These are phyloP conservation scores for Vachellia pachyceras DNA, from an alignment of 306 rosid species.

Conservation along the genomic window DNA sequence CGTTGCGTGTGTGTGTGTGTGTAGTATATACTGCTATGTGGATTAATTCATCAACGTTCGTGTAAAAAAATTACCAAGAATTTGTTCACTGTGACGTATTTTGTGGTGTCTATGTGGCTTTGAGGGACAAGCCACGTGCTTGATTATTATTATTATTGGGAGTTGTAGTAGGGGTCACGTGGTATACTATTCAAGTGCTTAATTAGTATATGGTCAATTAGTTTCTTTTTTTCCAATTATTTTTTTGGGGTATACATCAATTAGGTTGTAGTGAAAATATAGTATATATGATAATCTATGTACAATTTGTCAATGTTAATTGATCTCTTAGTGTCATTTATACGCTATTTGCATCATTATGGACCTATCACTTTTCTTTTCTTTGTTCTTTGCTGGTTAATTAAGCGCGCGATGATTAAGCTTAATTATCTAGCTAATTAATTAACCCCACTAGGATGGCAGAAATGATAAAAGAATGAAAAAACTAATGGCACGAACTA, in stretches of 20 bases:
- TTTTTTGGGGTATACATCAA: slow-evolving; percentile 30
- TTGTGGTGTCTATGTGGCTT: slow-evolving; percentile 44
- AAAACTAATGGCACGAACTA: neutral
- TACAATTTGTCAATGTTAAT: slow-evolving; percentile 33
- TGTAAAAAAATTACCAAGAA: slow-evolving; percentile 19
- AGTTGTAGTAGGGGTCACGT: slow-evolving; percentile 38
- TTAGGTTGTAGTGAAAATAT: slow-evolving; percentile 23
- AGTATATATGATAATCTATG: slow-evolving; percentile 30
- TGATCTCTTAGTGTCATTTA: slow-evolving; percentile 3
- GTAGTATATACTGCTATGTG: neutral
- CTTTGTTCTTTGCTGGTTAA: neutral
- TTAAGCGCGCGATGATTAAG: neutral
- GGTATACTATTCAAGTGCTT: slow-evolving; percentile 27
- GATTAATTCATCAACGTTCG: neutral
- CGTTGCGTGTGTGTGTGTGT: neutral
- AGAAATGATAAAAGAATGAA: neutral
- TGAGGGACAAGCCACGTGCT: slow-evolving; percentile 47
- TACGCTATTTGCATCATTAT: neutral
- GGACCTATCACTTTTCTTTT: neutral
- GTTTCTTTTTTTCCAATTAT: slow-evolving; percentile 20
- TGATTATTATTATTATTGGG: slow-evolving; percentile 45
- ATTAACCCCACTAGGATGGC: neutral
- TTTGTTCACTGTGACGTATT: slow-evolving; percentile 50
- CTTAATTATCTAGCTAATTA: neutral
- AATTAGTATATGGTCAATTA: slow-evolving; percentile 21